phyloP scores from a whole-genome alignment of 1,139 yeast genomes.

The Geotrichum aggregatum region DNA sequence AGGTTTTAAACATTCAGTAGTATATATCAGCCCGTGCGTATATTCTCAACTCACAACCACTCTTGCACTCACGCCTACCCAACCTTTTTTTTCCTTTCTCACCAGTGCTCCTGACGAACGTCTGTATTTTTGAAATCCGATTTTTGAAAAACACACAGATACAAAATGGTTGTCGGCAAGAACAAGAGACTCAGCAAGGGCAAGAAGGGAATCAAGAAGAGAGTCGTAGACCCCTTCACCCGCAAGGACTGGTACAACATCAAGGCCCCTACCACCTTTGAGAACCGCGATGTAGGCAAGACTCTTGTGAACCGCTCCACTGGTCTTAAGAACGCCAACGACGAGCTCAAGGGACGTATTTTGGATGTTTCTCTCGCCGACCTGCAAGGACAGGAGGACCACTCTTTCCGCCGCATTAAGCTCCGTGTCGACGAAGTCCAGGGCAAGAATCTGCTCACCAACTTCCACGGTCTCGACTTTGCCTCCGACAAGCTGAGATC shows the following conservation, averaged over 20 bases:
- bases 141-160: too few relatives aligned
- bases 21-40: too few relatives aligned
- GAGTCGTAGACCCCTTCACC: constrained; percentile 92
- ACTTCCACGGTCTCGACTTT: constrained; percentile 93
- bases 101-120: background rate
- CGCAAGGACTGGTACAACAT: constrained; percentile 93
- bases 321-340: constrained; percentile 88
- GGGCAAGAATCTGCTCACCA: constrained; percentile 87
- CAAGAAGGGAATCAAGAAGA: constrained; percentile 94
- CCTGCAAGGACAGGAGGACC: constrained; percentile 89
- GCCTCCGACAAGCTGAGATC: constrained; percentile 88
- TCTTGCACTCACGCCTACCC: too few relatives aligned
- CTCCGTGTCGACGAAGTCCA: constrained; percentile 91
- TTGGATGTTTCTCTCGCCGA: constrained; percentile 84
- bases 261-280: constrained; percentile 93
- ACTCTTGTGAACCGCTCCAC: constrained; percentile 90
- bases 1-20: background rate
- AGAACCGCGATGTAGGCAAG: constrained; percentile 91
- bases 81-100: background rate
- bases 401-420: constrained; percentile 83
- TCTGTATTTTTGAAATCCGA: too few relatives aligned
- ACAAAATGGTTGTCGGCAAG: constrained; percentile 87
- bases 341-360: constrained; percentile 87
- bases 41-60: too few relatives aligned
- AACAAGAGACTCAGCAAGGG: constrained; percentile 95